Conservation (phyloP, 2,329 filamentous ascomycete genomes). For the Neurospora sp. region DNA sequence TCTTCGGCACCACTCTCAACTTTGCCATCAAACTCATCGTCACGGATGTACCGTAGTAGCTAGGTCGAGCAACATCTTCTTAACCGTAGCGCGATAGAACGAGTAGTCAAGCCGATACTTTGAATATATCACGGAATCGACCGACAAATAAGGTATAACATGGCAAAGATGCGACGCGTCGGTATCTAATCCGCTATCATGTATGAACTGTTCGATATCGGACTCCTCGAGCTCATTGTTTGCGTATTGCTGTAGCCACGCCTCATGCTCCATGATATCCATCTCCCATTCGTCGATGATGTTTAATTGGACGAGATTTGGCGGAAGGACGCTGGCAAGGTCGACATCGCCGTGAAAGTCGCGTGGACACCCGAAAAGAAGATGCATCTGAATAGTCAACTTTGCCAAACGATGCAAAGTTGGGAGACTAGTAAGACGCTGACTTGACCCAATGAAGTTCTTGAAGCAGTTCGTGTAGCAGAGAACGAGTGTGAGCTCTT, state of each 20-base stretch:
- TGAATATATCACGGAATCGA: too few species aligned
- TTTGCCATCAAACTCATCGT: too few species aligned
- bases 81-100: background rate
- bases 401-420: background rate
- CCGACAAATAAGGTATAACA: too few species aligned
- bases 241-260: too few species aligned
- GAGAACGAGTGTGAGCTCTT: background rate
- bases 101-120: too few species aligned
- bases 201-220: too few species aligned
- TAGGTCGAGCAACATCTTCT: background rate
- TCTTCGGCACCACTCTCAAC: too few species aligned
- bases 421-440: background rate
- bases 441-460: background rate
- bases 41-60: background rate
- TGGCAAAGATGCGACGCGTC: too few species aligned
- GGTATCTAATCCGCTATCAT: too few species aligned
- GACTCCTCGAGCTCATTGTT: too few species aligned
- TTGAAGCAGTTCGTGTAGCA: background rate
- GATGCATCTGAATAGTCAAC: background rate
- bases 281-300: slow-evolving; percentile 1
- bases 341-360: background rate
- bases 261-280: background rate
- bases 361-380: background rate
- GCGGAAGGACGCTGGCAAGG: background rate
- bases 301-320: background rate